Base-by-base conservation (phyloP, 192 early-diverging fungal species). In the Mortierella alpina region DNA sequence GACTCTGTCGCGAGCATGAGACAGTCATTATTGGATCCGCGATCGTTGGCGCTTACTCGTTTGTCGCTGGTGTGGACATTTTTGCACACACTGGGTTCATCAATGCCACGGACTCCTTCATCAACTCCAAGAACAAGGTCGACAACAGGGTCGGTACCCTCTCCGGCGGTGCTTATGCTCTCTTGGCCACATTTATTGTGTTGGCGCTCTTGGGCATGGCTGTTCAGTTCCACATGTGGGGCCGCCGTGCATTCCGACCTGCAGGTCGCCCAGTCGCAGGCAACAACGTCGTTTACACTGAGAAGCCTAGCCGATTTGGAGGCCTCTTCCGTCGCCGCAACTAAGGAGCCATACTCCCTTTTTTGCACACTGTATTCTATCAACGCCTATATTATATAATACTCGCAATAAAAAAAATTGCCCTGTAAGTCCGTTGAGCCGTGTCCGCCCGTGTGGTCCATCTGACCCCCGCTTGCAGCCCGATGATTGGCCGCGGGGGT, bases 31-130 rank as follows among this genome's bases (percentile, higher is more conserved):
- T 90, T 23, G 72, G 75, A 8, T 88, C 88, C 8, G 60, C 83
- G 6, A 64, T 90, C 55, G 60, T 87, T 45, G 88, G 89, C 14
- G 75, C 86, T 13, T 88, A 83, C 50, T 66, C 85, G 8, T 75
- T 89, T 39, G 84, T 92, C 41, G 45, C 84, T 18, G 90, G 88
- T 10, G 63, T 91, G 1, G 90, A 91, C 63, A 49, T 88, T 2
- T 92, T 88, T 61, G 74, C 84, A 0, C 85, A 87, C 49, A 89
- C 88, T 31, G 89, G 88, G 3, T 88, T 90, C 66, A 57, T 60
- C 51, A 9, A 48, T n/a, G 48, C 47, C 17, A 55, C 70, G 4
- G 54, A 72, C 41, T 80, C 70, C 15, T 80, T 80, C 53, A 67
- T 72, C 76, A 80, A 80, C 65, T 72, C 64, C 65, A 70, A 71